phyloP scores from a whole-genome alignment of 805 yeast genomes.

The Barnettozyma sucrosica region DNA sequence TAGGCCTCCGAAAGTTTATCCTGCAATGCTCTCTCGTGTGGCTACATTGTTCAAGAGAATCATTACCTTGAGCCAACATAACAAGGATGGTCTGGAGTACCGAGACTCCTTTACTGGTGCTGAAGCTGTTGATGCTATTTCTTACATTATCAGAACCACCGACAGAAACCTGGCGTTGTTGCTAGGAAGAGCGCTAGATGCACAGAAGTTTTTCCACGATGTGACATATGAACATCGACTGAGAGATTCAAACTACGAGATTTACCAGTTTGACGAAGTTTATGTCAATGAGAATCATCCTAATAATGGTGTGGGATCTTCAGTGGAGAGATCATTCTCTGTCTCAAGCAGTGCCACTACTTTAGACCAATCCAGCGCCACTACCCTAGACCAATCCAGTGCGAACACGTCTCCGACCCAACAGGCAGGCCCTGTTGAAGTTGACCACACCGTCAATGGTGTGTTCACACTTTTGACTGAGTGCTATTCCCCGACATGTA shows the following conservation, averaged over 20 bases:
- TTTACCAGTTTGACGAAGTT: conserved; percentile 72
- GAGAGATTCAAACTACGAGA: conserved; percentile 81
- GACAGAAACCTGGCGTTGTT: conserved; percentile 87
- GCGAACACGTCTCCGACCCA: conserved; percentile 2
- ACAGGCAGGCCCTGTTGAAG: conserved; percentile 17
- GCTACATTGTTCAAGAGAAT: conserved; percentile 71
- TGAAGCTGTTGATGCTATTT: conserved; percentile 88
- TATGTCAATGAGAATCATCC: conserved; percentile 33
- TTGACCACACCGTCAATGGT: conserved; percentile 58
- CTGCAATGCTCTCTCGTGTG: conserved; percentile 82
- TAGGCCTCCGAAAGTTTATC: conserved; percentile 69
- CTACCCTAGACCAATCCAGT: conserved; percentile 10
- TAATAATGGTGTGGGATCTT: not conserved
- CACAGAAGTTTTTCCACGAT: conserved; percentile 91
- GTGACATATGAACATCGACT: conserved; percentile 91
- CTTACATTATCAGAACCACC: conserved; percentile 78
- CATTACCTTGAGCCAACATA: conserved; percentile 66
- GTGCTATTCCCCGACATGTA: conserved; percentile 96
- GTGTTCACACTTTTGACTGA: conserved; percentile 89
- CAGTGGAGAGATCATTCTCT: conserved; percentile 28
- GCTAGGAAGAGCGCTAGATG: conserved; percentile 87
- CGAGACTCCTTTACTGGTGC: conserved; percentile 92
- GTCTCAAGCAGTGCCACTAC: conserved; percentile 19
- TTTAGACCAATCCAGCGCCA: conserved; percentile 1
- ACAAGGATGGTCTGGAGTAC: conserved; percentile 86